Evolutionary conservation across 2,329 filamentous ascomycete species (phyloP).

Genomic region (Venturia asperata): DNA sequence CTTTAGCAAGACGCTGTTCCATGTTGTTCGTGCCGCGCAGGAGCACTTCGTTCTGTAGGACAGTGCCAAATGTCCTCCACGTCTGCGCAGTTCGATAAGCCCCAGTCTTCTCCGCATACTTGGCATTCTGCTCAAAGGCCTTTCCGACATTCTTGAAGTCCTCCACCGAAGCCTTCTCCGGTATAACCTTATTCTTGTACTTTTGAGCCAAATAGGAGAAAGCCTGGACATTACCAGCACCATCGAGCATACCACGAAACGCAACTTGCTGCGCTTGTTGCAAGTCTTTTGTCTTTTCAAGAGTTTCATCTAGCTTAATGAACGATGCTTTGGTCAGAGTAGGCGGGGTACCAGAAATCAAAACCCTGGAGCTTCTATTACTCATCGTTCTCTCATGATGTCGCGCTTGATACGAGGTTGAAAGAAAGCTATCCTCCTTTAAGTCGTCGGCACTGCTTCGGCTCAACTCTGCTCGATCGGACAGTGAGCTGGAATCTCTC

Average conservation of each 20-base stretch:
- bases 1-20: conserved; percentile 24
- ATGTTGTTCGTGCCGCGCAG: conserved; percentile 23
- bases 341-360: conserved; percentile 48
- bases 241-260: conserved; percentile 43
- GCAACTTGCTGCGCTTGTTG: conserved; percentile 41
- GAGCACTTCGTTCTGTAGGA: conserved; percentile 22
- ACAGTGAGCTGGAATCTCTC: neutral
- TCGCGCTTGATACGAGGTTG: conserved; percentile 39
- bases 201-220: conserved; percentile 40
- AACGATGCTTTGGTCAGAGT: conserved; percentile 39
- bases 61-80: conserved; percentile 48
- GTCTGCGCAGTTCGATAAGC: conserved; percentile 49
- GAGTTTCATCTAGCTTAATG: conserved; percentile 35
- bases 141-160: conserved; percentile 32
- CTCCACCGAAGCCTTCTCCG: conserved; percentile 34
- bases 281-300: conserved; percentile 24
- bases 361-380: conserved; percentile 43
- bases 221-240: conserved; percentile 32
- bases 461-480: conserved; percentile 30
- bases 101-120: conserved; percentile 44
- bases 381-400: conserved; percentile 41
- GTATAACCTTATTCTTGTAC: conserved; percentile 35
- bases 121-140: conserved; percentile 48
- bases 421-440: conserved; percentile 49
- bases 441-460: conserved; percentile 51